Evolutionary conservation across 139 green algal genomes (phyloP), one percentile per base, ranked within the genome.

Genomic region (Zygnema circumcarinatum): DNA sequence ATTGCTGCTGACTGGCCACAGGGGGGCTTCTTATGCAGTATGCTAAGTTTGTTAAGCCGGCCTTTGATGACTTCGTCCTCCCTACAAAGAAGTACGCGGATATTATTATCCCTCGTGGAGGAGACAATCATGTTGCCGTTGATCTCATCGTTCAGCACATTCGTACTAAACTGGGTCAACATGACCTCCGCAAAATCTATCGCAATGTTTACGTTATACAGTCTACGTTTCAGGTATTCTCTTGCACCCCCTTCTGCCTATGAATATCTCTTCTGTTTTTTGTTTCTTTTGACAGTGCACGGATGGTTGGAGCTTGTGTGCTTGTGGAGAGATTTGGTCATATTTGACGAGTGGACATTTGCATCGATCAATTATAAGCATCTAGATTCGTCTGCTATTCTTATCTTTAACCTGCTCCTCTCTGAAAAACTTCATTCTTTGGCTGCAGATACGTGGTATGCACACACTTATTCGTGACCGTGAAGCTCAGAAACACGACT

Each of bases 131-230:
- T 38, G 83, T 88, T 33, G 97, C 97, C 2, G 98, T 99, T 40
- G 96, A 98, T 90, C 94, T 99, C 74, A 99, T 99, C 94, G 96
- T 95, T 32, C 92, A 98, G 90, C 96, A 99, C 92, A 98, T 99
- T 88, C 92, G 92, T 32, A 93, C 93, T 83, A 98, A 99, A 92
- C 95, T 99, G 54, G 93, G 95, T 76, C 94, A 97, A 91, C 95
- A 96, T 74, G 95, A 98, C 82, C 92, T 99, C 82, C 88, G 95
- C 31, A 93, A 97, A 36, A 96, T 98, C 84, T 98, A 98, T 93
- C 91, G 92, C 81, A 96, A 97, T 87, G 90, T 98, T 38, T 75
- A 95, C 82, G 92, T 99, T 79, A 95, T 98, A 31, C 95, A 95
- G 42, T 94, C 87, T 56, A 98, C 97, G 92, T 99, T 95, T 92